A percentile compares a stretch with the other conserved stretches of the same genome.
Conservation (phyloP, 1,284 basidiomycete species). For the Earliella scabrosa region DNA sequence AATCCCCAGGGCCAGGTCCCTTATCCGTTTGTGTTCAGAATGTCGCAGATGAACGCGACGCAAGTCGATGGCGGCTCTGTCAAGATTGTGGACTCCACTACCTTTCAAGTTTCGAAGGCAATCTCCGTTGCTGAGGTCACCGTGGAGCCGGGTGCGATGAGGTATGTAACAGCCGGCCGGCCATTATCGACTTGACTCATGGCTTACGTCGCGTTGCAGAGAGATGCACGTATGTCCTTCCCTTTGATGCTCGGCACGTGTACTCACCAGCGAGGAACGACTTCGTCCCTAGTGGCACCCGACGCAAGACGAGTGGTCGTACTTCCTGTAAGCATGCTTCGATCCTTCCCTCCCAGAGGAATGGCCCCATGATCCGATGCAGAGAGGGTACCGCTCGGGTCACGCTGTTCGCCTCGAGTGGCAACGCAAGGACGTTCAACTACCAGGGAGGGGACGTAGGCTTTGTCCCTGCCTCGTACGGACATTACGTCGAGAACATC, state of each 20-base stretch:
- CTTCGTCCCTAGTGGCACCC: constrained; percentile 77
- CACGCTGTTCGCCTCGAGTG: constrained; percentile 65
- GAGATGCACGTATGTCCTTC: constrained; percentile 33
- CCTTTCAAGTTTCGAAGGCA: constrained; percentile 53
- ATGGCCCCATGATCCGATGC: background rate
- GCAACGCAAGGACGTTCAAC: constrained; percentile 72
- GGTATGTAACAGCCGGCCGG: background rate
- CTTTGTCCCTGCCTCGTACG: constrained; percentile 61
- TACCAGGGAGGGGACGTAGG: constrained; percentile 71
- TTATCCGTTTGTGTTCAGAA: constrained; percentile 54
- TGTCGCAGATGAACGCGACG: constrained; percentile 57
- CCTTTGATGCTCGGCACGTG: background rate
- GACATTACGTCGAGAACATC: constrained; percentile 73
- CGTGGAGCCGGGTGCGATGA: constrained; percentile 68
- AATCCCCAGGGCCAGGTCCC: constrained; percentile 58
- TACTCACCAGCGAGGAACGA: too few species aligned
- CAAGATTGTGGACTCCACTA: constrained; percentile 66
- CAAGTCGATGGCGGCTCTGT: constrained; percentile 61
- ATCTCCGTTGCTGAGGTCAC: constrained; percentile 73
- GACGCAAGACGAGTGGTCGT: constrained; percentile 70
- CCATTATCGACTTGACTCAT: background rate
- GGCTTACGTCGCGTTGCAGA: background rate
- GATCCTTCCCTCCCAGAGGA: background rate
- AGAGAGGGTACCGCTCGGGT: constrained; percentile 64
- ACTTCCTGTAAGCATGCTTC: constrained; percentile 45